Evolutionary conservation across 2,329 filamentous ascomycete species (phyloP), one percentile per base, ranked within the genome.

Genomic region (Arthrobotrys pseudoclavata): DNA sequence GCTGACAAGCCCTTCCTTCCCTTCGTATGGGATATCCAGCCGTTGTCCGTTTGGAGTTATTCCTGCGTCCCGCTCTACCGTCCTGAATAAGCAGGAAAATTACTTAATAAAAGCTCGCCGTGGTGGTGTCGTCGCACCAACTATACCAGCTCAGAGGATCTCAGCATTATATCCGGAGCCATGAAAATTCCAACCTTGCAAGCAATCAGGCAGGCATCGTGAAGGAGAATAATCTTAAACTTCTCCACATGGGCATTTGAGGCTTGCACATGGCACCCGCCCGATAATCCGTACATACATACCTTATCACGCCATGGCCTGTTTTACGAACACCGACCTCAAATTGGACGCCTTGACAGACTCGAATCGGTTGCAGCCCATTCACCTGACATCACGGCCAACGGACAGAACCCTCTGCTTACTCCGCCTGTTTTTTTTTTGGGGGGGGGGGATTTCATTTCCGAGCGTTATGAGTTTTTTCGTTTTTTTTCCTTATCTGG

Each of bases 211-310:
- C 57, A 76, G 63, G 55, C 63, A 75, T 62, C 57, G 29, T 66
- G 57, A 61, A 69, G 64, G 66, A 75, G 70, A 69, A 76, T 76
- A 76, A 76, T 76, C 66, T 76, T 69, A 76, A 69, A 76, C 69
- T 76, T 76, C 71, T 76, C 71, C 71, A 76, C 71, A 76, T 66
- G 71, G 57, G 48, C 64, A 68, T 69, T 69, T 76, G 71, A 69
- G 71, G 64, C 66, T 69, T 69, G 71, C 71, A 76, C 71, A 69
- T 76, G 71, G 71, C 57, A 63, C 50, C 52, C 64, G 64, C 48
- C 50, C 57, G 64, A 69, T 60, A 57, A 76, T 69, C 57, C 60
- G 45, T 69, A 53, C 57, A 69, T 64, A 40, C 60, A 60, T 66
- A 62, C 64, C 55, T 55, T 69, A 76, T 76, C 71, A 76, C 71